These are phyloP conservation scores for Kodamaea neixiangensis DNA, from an alignment of 805 yeast species.

Conservation along the genomic window DNA sequence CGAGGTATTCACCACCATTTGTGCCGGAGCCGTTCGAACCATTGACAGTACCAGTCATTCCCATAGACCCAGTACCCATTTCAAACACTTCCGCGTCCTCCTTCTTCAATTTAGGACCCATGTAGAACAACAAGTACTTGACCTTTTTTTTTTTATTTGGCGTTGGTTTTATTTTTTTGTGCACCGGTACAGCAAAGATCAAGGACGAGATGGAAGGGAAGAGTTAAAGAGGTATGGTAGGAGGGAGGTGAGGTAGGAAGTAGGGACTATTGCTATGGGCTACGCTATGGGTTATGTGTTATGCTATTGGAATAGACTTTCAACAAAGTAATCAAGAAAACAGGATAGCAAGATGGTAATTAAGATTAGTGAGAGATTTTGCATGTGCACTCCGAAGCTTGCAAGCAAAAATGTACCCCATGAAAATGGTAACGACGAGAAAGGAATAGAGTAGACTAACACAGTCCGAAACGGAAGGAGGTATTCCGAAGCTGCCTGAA, in stretches of 20 bases:
- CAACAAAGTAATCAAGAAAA: background rate
- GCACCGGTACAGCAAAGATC: background rate
- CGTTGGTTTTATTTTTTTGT: background rate
- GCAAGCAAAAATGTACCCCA: background rate
- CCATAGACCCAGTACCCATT: background rate
- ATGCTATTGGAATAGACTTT: background rate
- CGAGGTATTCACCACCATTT: background rate
- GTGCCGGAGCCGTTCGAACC: background rate
- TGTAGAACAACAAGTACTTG: background rate
- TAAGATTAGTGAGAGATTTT: background rate
- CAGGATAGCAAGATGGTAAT: background rate
- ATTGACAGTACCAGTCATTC: background rate
- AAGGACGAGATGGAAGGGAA: background rate
- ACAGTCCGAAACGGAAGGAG: background rate
- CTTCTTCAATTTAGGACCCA: conserved; percentile 2
- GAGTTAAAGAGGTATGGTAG: too few species aligned
- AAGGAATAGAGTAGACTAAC: background rate
- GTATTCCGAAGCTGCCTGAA: too few species aligned
- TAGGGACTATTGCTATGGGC: too few species aligned
- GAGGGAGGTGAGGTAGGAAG: too few species aligned
- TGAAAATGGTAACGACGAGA: background rate
- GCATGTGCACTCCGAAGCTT: background rate
- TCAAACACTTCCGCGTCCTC: background rate
- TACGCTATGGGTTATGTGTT: background rate
- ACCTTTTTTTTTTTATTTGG: background rate